A percentile compares a stretch with the other conserved stretches of the same genome.
Conservation (phyloP, 2,329 filamentous ascomycete genomes). For the Lojkania enalia region DNA sequence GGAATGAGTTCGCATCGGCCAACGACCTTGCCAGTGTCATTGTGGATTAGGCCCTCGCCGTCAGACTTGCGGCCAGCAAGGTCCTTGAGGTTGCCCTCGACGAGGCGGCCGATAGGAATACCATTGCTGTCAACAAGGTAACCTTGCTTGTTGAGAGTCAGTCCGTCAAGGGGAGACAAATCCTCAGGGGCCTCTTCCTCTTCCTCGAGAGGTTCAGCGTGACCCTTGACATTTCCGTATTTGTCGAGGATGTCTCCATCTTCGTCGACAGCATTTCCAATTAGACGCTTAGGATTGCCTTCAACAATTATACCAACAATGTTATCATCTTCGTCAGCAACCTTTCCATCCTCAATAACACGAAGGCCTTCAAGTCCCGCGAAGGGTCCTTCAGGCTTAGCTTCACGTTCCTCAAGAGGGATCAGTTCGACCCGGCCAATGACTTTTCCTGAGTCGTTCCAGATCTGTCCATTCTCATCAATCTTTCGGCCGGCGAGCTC, state of each 20-base stretch:
- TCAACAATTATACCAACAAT: slow-evolving; percentile 59
- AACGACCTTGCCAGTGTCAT: slow-evolving; percentile 59
- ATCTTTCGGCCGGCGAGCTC: slow-evolving; percentile 69
- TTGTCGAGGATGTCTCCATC: slow-evolving; percentile 66
- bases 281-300: slow-evolving; percentile 62
- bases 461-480: slow-evolving; percentile 71
- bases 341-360: slow-evolving; percentile 52
- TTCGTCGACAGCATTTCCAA: slow-evolving; percentile 63
- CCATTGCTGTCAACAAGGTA: slow-evolving; percentile 58
- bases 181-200: slow-evolving; percentile 53
- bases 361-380: slow-evolving; percentile 54
- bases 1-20: slow-evolving; percentile 62
- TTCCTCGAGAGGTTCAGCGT: slow-evolving; percentile 59
- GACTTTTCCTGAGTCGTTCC: slow-evolving; percentile 72
- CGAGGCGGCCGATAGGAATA: slow-evolving; percentile 59
- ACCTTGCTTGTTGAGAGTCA: slow-evolving; percentile 61
- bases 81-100: slow-evolving; percentile 60
- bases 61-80: slow-evolving; percentile 60
- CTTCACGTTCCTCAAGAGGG: slow-evolving; percentile 63
- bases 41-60: slow-evolving; percentile 59
- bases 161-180: slow-evolving; percentile 57
- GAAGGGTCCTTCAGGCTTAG: slow-evolving; percentile 55
- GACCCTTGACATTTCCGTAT: slow-evolving; percentile 63
- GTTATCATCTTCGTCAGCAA: slow-evolving; percentile 56
- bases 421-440: slow-evolving; percentile 71